phyloP scores from a whole-genome alignment of 192 early-diverging fungal species.

The Lunasporangiospora selenospora region DNA sequence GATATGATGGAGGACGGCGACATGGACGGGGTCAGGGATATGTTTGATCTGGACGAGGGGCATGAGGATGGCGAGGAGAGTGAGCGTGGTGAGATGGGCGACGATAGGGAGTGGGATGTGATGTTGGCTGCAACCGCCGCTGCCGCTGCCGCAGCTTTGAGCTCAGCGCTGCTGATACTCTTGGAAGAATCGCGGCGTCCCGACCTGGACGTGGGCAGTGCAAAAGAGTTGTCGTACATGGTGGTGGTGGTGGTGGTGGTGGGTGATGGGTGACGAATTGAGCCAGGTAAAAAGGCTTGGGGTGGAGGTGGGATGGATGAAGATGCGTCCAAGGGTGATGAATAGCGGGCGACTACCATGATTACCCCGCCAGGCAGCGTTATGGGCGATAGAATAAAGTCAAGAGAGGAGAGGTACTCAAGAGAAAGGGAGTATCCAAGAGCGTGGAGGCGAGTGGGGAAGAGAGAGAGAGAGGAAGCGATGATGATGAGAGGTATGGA shows the following conservation, averaged over 20 bases:
- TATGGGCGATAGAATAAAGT: not conserved
- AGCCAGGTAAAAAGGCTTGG: too few relatives aligned
- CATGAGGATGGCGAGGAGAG: not conserved
- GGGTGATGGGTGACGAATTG: not conserved
- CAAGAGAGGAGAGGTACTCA: not conserved
- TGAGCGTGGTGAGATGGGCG: not conserved
- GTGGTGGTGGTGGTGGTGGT: not conserved
- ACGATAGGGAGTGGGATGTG: not conserved
- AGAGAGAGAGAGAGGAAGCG: not conserved
- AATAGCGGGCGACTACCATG: not conserved
- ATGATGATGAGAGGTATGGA: not conserved
- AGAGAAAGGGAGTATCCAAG: not conserved
- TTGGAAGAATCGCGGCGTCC: too few relatives aligned
- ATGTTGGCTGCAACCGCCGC: not conserved
- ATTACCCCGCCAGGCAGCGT: not conserved
- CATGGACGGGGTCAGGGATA: slow-evolving; percentile 29
- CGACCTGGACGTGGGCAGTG: not conserved
- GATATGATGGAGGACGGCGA: slow-evolving; percentile 34
- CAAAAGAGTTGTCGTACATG: slow-evolving; percentile 4
- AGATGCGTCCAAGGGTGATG: not conserved
- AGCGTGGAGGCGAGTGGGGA: not conserved
- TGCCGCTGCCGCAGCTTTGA: not conserved
- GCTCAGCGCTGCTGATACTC: not conserved
- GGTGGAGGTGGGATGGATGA: not conserved
- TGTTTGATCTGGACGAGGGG: not conserved